These are phyloP conservation scores for Cladosporium sp. DNA, from an alignment of 2,329 filamentous ascomycete genomes.

Conservation along the genomic window DNA sequence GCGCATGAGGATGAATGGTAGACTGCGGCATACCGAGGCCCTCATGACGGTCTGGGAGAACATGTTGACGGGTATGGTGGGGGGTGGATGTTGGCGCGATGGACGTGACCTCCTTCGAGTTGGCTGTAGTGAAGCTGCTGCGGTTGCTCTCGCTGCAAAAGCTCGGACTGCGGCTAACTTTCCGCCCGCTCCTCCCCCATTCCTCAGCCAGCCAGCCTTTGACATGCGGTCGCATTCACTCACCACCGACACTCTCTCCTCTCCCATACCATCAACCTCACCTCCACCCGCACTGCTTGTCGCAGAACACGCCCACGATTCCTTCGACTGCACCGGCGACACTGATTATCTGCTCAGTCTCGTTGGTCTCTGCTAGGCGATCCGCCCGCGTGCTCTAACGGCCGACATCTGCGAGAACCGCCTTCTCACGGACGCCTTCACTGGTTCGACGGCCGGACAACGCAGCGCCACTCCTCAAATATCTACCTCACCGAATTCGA, in stretches of 20 bases:
- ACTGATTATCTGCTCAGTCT: slow-evolving; percentile 5
- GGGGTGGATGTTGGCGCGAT: neutral
- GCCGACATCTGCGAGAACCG: slow-evolving; percentile 28
- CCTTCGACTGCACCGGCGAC: slow-evolving; percentile 3
- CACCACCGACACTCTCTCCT: slow-evolving; percentile 16
- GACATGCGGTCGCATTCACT: neutral
- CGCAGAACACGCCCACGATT: slow-evolving; percentile 19
- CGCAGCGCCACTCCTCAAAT: slow-evolving; percentile 15
- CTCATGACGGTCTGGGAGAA: slow-evolving; percentile 56
- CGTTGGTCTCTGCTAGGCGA: slow-evolving; percentile 8
- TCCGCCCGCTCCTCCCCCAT: slow-evolving; percentile 1
- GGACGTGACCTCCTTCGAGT: slow-evolving; percentile 1
- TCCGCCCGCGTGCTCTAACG: slow-evolving; percentile 17
- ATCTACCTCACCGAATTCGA: slow-evolving; percentile 4
- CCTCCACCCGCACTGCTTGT: slow-evolving; percentile 21
- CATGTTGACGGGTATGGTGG: slow-evolving; percentile 40
- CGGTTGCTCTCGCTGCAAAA: neutral
- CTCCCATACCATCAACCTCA: slow-evolving; percentile 15
- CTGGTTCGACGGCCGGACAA: slow-evolving; percentile 45
- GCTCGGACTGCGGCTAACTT: neutral
- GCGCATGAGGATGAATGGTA: neutral
- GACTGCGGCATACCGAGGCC: slow-evolving; percentile 48
- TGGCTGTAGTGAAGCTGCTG: neutral
- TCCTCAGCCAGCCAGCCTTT: neutral
- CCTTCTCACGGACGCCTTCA: slow-evolving; percentile 56